A percentile compares a stretch with the other conserved stretches of the same genome.
Conservation (phyloP, 306 rosid genomes). For the Ammopiptanthus mongolicus region DNA sequence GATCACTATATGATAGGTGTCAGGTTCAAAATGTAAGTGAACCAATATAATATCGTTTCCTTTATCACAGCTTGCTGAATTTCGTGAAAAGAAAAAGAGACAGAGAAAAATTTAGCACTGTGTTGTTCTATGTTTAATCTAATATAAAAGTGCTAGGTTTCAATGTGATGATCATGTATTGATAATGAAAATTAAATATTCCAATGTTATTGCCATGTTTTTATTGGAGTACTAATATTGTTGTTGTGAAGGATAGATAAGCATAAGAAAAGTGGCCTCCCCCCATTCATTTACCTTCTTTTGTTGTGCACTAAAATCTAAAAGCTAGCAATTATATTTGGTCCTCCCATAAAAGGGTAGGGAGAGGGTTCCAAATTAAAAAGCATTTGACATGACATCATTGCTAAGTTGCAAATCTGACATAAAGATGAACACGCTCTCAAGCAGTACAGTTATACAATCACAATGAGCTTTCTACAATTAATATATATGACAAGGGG, state of each 20-base stretch:
- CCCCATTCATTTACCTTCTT: neutral
- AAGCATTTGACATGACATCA: neutral
- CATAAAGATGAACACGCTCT: neutral
- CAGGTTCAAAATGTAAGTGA: neutral
- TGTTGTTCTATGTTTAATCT: neutral
- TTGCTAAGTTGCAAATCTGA: neutral
- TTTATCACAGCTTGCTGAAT: conserved; percentile 19
- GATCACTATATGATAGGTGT: neutral
- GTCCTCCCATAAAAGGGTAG: neutral
- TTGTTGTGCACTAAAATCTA: neutral
- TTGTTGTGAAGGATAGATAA: neutral
- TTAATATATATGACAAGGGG: neutral
- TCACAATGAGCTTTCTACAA: neutral
- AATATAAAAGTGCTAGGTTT: neutral
- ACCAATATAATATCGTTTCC: neutral
- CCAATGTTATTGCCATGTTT: neutral
- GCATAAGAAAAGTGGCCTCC: neutral
- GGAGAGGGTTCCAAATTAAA: neutral
- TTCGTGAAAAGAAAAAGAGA: neutral
- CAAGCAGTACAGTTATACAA: neutral
- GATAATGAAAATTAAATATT: neutral
- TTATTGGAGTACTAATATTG: neutral
- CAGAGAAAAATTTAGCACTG: neutral
- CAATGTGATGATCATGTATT: neutral
- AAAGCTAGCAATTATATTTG: neutral